Conservation (phyloP, 345 rosid species). For the Bruguiera sexangula region DNA sequence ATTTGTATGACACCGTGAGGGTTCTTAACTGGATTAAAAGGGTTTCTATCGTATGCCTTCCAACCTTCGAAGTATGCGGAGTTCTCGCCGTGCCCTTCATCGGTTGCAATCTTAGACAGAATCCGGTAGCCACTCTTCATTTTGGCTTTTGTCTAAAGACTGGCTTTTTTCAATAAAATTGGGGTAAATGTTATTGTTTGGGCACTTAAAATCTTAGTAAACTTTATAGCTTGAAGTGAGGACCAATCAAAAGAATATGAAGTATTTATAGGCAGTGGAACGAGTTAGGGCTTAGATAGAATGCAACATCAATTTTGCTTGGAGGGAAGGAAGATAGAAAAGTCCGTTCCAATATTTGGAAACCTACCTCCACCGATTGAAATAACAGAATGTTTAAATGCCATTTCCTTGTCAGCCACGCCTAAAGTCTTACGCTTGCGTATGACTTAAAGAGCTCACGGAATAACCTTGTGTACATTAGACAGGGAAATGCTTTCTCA, state of each 20-base stretch:
- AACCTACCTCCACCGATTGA: background rate
- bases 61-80: constrained; percentile 81
- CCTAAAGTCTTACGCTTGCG: constrained; percentile 9
- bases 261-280: constrained; percentile 6
- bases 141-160: background rate
- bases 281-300: background rate
- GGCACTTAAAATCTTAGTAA: background rate
- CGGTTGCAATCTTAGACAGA: constrained; percentile 59
- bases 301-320: background rate
- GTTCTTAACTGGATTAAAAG: constrained; percentile 49
- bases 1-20: constrained; percentile 77
- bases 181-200: background rate
- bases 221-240: background rate
- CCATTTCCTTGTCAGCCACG: background rate
- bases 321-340: background rate
- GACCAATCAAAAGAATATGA: background rate
- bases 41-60: constrained; percentile 70
- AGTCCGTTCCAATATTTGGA: background rate
- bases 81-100: constrained; percentile 61
- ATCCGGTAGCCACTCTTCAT: constrained; percentile 20
- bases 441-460: background rate
- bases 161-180: background rate
- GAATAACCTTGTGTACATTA: too few relatives aligned
- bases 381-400: background rate
- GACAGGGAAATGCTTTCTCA: too few relatives aligned